Conservation (phyloP, 2,329 filamentous ascomycete genomes). For the Aspergillus fischeri region DNA sequence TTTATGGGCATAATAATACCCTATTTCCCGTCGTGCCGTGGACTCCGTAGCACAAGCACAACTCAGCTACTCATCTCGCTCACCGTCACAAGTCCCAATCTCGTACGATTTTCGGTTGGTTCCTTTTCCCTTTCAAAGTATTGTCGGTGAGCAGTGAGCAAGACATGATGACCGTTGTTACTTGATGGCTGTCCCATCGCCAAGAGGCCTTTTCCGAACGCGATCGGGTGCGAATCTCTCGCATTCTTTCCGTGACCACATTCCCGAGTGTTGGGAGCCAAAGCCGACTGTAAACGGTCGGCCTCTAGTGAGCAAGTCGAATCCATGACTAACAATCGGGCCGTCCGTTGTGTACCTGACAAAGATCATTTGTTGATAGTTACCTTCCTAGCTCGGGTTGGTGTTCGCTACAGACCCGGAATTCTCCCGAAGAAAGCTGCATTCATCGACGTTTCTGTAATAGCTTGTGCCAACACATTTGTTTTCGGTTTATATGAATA, state of each 20-base stretch:
- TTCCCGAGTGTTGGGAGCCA: constrained; percentile 3
- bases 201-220: background rate
- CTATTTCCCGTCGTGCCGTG: too few species aligned
- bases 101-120: background rate
- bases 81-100: background rate
- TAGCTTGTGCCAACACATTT: background rate
- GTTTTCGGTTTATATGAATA: background rate
- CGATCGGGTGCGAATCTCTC: too few species aligned
- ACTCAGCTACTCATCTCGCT: background rate
- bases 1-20: background rate
- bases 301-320: background rate
- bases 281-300: constrained; percentile 6
- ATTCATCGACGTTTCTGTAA: background rate
- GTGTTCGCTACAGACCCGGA: background rate
- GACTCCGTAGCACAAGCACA: background rate
- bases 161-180: background rate
- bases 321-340: constrained; percentile 1
- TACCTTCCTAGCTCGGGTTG: background rate
- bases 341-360: background rate
- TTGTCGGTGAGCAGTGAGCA: background rate
- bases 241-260: background rate
- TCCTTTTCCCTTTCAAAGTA: background rate
- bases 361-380: background rate
- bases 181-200: background rate
- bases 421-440: background rate